Conservation (phyloP, 2,329 filamentous ascomycete species). For the Stagonosporopsis rhizophila region DNA sequence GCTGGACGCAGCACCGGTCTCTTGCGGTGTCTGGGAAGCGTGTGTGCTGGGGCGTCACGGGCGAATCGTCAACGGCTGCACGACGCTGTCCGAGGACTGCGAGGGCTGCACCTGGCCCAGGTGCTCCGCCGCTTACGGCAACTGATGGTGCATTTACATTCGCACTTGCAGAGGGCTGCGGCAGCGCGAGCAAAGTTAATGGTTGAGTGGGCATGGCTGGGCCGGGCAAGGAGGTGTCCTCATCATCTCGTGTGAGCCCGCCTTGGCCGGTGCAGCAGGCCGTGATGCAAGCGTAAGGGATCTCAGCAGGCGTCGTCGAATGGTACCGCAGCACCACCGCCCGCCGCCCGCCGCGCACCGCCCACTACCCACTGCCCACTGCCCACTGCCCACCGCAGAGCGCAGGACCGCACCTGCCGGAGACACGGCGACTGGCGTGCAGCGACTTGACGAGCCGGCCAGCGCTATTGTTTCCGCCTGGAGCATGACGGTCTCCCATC, state of each 20-base stretch:
- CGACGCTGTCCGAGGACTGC: conserved; percentile 26
- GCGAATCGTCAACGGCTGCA: conserved; percentile 15
- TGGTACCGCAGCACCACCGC: conserved; percentile 9
- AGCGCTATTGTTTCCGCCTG: conserved; percentile 33
- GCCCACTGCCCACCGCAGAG: no score
- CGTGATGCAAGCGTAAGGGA: conserved; percentile 30
- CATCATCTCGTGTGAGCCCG: conserved; percentile 29
- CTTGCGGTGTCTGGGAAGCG: conserved; percentile 21
- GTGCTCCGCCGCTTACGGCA: conserved; percentile 32
- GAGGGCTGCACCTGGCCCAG: conserved; percentile 23
- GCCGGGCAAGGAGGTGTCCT: conserved; percentile 21
- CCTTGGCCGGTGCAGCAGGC: conserved; percentile 37
- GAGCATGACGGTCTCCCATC: conserved; percentile 16
- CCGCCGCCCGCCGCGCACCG: no score
- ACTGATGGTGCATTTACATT: conserved; percentile 5
- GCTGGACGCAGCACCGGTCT: conserved; percentile 26
- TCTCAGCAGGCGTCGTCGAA: conserved; percentile 8
- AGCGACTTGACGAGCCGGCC: conserved; percentile 30
- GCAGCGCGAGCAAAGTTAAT: conserved; percentile 12
- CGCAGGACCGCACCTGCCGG: conserved; percentile 4
- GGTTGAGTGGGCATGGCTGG: conserved; percentile 12
- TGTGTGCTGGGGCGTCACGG: conserved; percentile 15
- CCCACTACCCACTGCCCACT: no score
- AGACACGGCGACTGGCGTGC: conserved; percentile 19
- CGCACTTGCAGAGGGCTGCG: neutral